These are phyloP conservation scores for Grammothele lineata DNA, from an alignment of 768 basidiomycete genomes.

Conservation along the genomic window DNA sequence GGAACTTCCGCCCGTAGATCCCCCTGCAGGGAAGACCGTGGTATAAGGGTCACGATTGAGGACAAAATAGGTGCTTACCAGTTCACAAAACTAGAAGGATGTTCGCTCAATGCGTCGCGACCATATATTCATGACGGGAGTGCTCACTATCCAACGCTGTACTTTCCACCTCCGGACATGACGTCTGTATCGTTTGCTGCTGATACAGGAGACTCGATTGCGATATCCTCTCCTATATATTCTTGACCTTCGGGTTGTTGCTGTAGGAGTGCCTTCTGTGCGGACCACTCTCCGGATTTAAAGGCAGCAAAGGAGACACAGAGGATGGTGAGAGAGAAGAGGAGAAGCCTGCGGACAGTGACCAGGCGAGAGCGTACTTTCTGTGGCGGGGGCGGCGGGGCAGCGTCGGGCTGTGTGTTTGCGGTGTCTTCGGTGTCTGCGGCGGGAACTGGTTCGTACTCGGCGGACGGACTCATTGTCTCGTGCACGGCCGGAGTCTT, in stretches of 20 bases:
- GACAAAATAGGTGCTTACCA: slow-evolving; percentile 41
- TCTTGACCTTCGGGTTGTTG: background rate
- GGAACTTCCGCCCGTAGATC: slow-evolving; percentile 91
- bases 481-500: background rate
- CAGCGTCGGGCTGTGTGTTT: no score
- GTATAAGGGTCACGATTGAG: background rate
- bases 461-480: slow-evolving; percentile 3
- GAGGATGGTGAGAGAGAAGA: slow-evolving; percentile 34
- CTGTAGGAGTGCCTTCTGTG: slow-evolving; percentile 3
- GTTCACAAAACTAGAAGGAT: slow-evolving; percentile 72
- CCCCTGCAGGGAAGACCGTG: slow-evolving; percentile 55
- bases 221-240: slow-evolving; percentile 3
- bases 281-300: slow-evolving; percentile 40
- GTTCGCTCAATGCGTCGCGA: no score
- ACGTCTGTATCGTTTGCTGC: slow-evolving; percentile 12
- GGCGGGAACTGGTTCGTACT: slow-evolving; percentile 32
- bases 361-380: slow-evolving; percentile 24
- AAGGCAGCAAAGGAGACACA: slow-evolving; percentile 38
- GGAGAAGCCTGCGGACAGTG: slow-evolving; percentile 26
- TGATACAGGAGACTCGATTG: slow-evolving; percentile 1
- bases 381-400: slow-evolving; percentile 18
- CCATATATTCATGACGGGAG: no score
- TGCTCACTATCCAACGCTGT: slow-evolving; percentile 77
- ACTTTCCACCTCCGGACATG: slow-evolving; percentile 53
- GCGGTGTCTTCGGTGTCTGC: no score